Percentiles rank a stretch among this genome's conserved stretches.
Conservation (phyloP, 192 early-diverging fungal species). For the Umbelopsis vinacea region DNA sequence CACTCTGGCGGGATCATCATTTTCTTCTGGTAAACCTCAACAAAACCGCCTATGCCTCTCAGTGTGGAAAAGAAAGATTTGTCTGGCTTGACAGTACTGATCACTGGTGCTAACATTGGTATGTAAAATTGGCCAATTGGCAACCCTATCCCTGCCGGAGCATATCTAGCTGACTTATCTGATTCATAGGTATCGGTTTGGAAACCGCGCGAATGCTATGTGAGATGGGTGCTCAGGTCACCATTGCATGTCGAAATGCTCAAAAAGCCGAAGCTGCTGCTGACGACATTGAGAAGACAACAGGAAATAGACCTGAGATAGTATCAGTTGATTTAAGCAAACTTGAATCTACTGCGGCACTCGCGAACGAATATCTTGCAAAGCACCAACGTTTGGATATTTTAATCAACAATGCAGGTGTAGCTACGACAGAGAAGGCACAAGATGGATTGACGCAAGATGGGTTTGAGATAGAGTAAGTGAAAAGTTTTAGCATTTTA, state of each 20-base stretch:
- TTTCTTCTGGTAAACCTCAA: too few relatives aligned
- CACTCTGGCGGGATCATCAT: too few relatives aligned
- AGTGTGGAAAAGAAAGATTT: conserved; percentile 4
- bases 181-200: conserved; percentile 27
- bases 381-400: conserved; percentile 41
- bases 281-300: conserved; percentile 8
- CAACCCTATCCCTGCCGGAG: too few relatives aligned
- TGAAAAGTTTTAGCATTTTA: neutral
- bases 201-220: conserved; percentile 32
- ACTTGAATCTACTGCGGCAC: conserved; percentile 32
- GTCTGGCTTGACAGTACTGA: conserved; percentile 27
- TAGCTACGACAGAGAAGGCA: neutral
- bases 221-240: conserved; percentile 17
- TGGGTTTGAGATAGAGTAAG: conserved; percentile 15
- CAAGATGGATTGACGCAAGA: too few relatives aligned
- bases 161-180: too few relatives aligned
- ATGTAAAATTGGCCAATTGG: neutral
- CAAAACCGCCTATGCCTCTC: neutral
- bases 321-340: conserved; percentile 14
- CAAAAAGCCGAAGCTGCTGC: neutral
- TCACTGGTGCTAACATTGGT: conserved; percentile 38
- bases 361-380: conserved; percentile 33
- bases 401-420: conserved; percentile 59
- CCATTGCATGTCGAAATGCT: conserved; percentile 32
- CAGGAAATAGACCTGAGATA: neutral